Percentiles rank a stretch among this genome's conserved stretches.
Conservation (phyloP, 2,329 filamentous ascomycete species). For the Helminthosporium solani region DNA sequence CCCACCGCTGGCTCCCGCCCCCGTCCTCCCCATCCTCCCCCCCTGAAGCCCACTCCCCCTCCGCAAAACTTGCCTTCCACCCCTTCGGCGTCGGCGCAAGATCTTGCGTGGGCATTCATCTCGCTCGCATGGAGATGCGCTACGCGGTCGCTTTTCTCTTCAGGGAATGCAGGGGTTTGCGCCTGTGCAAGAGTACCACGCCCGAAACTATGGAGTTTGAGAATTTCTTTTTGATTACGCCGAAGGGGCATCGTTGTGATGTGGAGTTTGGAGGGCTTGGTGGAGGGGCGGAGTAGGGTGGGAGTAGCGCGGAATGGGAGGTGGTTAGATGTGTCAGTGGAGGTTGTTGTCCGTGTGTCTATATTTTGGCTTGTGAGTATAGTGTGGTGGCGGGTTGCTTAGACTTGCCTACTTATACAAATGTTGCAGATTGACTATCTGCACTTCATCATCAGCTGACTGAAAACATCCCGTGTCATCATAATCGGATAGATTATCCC, state of each 20-base stretch:
- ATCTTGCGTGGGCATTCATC: slow-evolving; percentile 69
- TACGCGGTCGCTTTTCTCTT: slow-evolving; percentile 56
- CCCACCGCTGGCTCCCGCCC: slow-evolving; percentile 28
- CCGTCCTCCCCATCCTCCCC: slow-evolving; percentile 10
- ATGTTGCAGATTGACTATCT: too few species aligned
- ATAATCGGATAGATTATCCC: too few species aligned
- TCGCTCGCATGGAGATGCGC: slow-evolving; percentile 61
- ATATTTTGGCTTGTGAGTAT: too few species aligned
- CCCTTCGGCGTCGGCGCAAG: slow-evolving; percentile 69
- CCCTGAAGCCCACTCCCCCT: slow-evolving; percentile 26
- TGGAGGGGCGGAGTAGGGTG: neutral
- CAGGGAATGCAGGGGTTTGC: slow-evolving; percentile 43
- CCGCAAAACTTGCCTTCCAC: slow-evolving; percentile 59
- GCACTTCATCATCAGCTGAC: too few species aligned
- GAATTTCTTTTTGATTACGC: slow-evolving; percentile 48
- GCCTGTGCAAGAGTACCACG: slow-evolving; percentile 28
- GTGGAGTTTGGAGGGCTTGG: slow-evolving; percentile 24
- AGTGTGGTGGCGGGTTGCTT: too few species aligned
- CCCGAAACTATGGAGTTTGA: slow-evolving; percentile 47
- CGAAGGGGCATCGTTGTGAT: slow-evolving; percentile 46
- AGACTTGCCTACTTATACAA: too few species aligned
- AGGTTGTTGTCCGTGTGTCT: too few species aligned
- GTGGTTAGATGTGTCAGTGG: too few species aligned
- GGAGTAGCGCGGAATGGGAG: neutral
- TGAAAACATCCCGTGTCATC: too few species aligned